Conservation (phyloP, 768 basidiomycete species). For the Asterophora parasitica region DNA sequence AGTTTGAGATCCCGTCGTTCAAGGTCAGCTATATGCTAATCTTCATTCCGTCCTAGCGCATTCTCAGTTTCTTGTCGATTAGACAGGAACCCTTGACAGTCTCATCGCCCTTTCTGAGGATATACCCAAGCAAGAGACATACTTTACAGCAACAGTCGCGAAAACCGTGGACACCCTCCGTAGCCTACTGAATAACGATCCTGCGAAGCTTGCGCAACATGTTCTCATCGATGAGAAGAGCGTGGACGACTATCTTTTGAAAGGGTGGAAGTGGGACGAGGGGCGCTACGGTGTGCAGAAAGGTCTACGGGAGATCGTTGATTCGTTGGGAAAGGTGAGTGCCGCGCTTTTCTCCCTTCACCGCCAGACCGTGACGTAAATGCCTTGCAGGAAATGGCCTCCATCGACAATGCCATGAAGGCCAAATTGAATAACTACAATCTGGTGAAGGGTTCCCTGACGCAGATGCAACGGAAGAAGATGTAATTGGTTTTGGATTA, state of each 20-base stretch:
- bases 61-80: slow-evolving; percentile 13
- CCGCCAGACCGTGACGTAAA: slow-evolving; percentile 8
- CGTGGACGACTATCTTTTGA: slow-evolving; percentile 76
- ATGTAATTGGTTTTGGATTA: slow-evolving; percentile 42
- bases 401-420: slow-evolving; percentile 94
- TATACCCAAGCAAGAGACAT: slow-evolving; percentile 84
- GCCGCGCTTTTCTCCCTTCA: background rate
- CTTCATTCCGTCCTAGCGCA: background rate
- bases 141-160: slow-evolving; percentile 83
- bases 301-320: slow-evolving; percentile 79
- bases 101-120: slow-evolving; percentile 88
- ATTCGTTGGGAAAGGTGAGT: slow-evolving; percentile 77
- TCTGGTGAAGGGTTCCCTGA: slow-evolving; percentile 86
- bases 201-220: slow-evolving; percentile 68
- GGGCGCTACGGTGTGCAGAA: slow-evolving; percentile 84
- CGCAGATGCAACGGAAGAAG: slow-evolving; percentile 92
- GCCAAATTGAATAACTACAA: slow-evolving; percentile 89
- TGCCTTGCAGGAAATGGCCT: slow-evolving; percentile 75
- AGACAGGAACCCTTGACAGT: slow-evolving; percentile 93
- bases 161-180: slow-evolving; percentile 94
- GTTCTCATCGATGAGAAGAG: slow-evolving; percentile 73
- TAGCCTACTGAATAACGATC: slow-evolving; percentile 85
- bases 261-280: slow-evolving; percentile 90
- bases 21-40: slow-evolving; percentile 54
- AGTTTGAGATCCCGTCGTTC: slow-evolving; percentile 78